phyloP scores from a whole-genome alignment of 2,329 filamentous ascomycete genomes.

The Colletotrichum horii region DNA sequence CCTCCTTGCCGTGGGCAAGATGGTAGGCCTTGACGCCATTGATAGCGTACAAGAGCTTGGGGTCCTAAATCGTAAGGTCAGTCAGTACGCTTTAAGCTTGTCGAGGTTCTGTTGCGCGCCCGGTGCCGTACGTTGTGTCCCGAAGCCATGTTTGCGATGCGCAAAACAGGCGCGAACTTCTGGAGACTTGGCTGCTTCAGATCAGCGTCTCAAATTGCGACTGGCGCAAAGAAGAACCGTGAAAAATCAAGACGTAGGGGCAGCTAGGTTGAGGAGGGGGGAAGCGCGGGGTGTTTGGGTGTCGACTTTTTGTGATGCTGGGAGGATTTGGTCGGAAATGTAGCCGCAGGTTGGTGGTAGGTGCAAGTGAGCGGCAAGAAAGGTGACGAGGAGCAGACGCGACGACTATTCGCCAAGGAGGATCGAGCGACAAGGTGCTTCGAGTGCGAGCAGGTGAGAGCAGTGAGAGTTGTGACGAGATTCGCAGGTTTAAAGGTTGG shows the following conservation, averaged over 20 bases:
- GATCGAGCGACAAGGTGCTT: background rate
- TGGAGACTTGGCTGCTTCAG: background rate
- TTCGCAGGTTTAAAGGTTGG: background rate
- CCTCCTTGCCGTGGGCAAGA: conserved; percentile 85
- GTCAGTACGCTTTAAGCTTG: background rate
- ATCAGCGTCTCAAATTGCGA: background rate
- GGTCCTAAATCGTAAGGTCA: conserved; percentile 48
- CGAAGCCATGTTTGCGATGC: conserved; percentile 41
- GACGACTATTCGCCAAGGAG: conserved; percentile 2
- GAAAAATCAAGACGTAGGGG: background rate
- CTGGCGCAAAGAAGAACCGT: background rate
- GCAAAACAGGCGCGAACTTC: background rate
- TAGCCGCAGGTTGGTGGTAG: background rate
- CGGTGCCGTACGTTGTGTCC: conserved; percentile 45
- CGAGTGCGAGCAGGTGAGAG: background rate
- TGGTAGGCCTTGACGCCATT: conserved; percentile 91
- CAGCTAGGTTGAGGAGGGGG: background rate
- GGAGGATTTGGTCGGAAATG: background rate
- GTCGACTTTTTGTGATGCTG: background rate
- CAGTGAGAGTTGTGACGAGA: conserved; percentile 5
- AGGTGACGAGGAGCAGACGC: conserved; percentile 5
- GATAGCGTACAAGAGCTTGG: conserved; percentile 73
- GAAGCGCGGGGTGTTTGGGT: background rate
- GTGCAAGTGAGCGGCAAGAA: background rate
- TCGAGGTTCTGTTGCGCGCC: background rate